Percentiles rank a stretch among this genome's conserved stretches.
These are phyloP conservation scores for Amanita exitialis DNA, from an alignment of 768 basidiomycete genomes.

Conservation along the genomic window DNA sequence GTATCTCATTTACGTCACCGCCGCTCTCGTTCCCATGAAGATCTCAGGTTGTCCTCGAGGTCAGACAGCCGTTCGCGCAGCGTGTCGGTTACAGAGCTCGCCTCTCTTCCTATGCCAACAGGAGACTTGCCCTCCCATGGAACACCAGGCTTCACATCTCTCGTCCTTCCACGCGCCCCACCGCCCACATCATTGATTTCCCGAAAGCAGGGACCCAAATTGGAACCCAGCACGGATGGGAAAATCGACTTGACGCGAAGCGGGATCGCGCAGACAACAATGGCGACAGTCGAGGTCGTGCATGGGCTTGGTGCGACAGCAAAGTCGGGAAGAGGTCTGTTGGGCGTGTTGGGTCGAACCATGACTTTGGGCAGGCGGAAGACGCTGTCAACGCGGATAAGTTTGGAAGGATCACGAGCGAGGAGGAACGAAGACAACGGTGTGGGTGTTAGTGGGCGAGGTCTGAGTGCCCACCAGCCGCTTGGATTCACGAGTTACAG, in stretches of 20 bases:
- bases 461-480: slow-evolving; percentile 14
- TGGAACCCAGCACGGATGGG: slow-evolving; percentile 26
- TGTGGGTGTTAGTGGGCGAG: slow-evolving; percentile 14
- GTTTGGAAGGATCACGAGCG: slow-evolving; percentile 12
- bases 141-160: slow-evolving; percentile 45
- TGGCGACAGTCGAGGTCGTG: slow-evolving; percentile 80
- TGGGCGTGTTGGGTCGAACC: slow-evolving; percentile 7
- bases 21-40: slow-evolving; percentile 11
- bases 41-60: slow-evolving; percentile 9
- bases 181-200: slow-evolving; percentile 17
- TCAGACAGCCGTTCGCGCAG: slow-evolving; percentile 1
- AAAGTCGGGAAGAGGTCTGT: slow-evolving; percentile 10
- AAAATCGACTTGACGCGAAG: slow-evolving; percentile 64
- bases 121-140: slow-evolving; percentile 40
- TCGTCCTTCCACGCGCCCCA: slow-evolving; percentile 43
- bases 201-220: not conserved
- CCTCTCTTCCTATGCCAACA: slow-evolving; percentile 12
- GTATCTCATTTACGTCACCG: slow-evolving; percentile 3
- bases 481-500: slow-evolving; percentile 66
- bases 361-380: slow-evolving; percentile 10
- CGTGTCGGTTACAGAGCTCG: slow-evolving; percentile 2
- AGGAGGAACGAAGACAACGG: slow-evolving; percentile 2
- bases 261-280: slow-evolving; percentile 78
- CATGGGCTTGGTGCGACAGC: slow-evolving; percentile 32
- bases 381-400: slow-evolving; percentile 7